phyloP scores from a whole-genome alignment of 345 rosid species.

The Eucalyptus urophylla region DNA sequence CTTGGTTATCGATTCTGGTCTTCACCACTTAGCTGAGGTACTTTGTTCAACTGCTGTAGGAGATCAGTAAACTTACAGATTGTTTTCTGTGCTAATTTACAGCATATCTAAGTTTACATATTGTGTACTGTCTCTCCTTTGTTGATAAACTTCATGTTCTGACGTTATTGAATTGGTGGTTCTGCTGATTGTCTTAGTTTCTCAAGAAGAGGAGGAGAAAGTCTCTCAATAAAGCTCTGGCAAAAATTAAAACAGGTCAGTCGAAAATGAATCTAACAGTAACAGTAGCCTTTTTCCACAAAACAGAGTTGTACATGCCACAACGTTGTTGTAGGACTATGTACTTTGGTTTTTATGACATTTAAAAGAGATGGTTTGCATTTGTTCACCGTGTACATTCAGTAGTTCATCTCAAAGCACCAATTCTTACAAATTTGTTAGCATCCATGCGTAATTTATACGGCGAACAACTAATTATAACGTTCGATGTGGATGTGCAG shows the following conservation, averaged over 20 bases:
- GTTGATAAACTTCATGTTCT: not conserved
- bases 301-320: not conserved
- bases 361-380: not conserved
- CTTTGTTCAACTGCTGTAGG: not conserved
- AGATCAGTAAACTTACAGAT: not conserved
- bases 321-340: not conserved
- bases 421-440: not conserved
- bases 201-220: constrained; percentile 4
- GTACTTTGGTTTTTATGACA: not conserved
- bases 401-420: not conserved
- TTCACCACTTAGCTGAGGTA: constrained; percentile 5
- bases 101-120: not conserved
- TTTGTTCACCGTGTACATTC: not conserved
- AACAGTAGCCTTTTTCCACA: not conserved
- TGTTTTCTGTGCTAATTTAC: not conserved
- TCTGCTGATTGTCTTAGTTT: not conserved
- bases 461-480: not conserved
- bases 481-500: not conserved
- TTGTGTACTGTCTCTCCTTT: not conserved
- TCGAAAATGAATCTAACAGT: not conserved
- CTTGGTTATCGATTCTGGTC: not conserved
- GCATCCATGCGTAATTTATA: not conserved
- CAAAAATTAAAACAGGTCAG: constrained; percentile 6
- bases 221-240: constrained; percentile 5
- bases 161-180: not conserved